phyloP scores from a whole-genome alignment of 345 rosid species.

The Citrus hindsii region DNA sequence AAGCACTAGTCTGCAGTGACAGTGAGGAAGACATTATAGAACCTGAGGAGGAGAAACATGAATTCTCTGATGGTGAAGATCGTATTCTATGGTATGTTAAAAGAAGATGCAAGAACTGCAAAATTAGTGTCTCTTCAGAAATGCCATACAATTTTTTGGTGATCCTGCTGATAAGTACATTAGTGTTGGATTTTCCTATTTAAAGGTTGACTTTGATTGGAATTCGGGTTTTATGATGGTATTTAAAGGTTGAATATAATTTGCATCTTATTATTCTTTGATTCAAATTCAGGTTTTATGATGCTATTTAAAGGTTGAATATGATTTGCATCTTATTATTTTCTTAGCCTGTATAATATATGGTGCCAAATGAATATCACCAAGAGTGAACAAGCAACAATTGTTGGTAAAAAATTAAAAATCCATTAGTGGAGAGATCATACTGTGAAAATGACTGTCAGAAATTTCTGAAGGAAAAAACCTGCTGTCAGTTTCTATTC shows the following conservation, averaged over 20 bases:
- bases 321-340: neutral
- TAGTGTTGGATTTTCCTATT: neutral
- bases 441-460: neutral
- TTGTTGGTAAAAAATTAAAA: neutral
- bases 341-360: neutral
- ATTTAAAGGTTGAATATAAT: neutral
- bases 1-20: conserved; percentile 92
- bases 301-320: neutral
- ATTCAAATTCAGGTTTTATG: neutral
- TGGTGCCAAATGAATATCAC: neutral
- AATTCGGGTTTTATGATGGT: neutral
- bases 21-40: conserved; percentile 87
- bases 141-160: neutral
- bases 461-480: neutral
- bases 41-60: conserved; percentile 79
- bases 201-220: neutral
- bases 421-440: neutral
- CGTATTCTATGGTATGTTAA: conserved; percentile 66
- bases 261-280: neutral
- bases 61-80: conserved; percentile 84
- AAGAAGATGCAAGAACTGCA: neutral
- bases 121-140: neutral
- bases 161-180: neutral
- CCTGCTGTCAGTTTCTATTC: neutral
- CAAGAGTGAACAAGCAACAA: neutral